Conservation (phyloP, 108 stramenopile genomes). For the Conticribra weissflogii region DNA sequence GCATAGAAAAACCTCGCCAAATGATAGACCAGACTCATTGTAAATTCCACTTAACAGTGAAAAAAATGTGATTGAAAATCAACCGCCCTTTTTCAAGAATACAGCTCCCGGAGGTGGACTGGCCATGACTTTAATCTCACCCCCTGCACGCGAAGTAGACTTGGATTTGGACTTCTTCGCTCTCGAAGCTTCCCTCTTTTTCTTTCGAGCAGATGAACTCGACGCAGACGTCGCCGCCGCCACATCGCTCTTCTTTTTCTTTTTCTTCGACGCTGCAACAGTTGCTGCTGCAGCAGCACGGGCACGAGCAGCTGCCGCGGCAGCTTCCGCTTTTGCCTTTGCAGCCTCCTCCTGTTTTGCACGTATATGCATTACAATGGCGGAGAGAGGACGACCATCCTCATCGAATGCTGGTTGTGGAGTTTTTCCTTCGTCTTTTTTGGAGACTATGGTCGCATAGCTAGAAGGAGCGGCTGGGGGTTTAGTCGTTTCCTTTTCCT, state of each 20-base stretch:
- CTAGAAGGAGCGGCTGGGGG: background rate
- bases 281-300: constrained; percentile 21
- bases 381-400: constrained; percentile 45
- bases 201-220: background rate
- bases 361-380: constrained; percentile 38
- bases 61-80: too few species aligned
- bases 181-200: constrained; percentile 5
- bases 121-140: background rate
- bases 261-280: constrained; percentile 19
- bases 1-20: too few species aligned
- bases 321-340: constrained; percentile 36
- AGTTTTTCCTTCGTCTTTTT: background rate
- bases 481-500: background rate
- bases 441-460: background rate
- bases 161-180: constrained; percentile 6
- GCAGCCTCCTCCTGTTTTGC: constrained; percentile 32
- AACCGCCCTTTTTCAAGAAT: constrained; percentile 31
- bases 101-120: constrained; percentile 35
- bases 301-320: constrained; percentile 27
- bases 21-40: too few species aligned
- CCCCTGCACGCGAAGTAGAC: background rate
- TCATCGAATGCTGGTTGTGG: constrained; percentile 28
- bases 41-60: too few species aligned
- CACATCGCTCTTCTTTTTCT: constrained; percentile 27
- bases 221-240: background rate